phyloP scores from a whole-genome alignment of 2,329 filamentous ascomycete species.

The Xylaria sp. region DNA sequence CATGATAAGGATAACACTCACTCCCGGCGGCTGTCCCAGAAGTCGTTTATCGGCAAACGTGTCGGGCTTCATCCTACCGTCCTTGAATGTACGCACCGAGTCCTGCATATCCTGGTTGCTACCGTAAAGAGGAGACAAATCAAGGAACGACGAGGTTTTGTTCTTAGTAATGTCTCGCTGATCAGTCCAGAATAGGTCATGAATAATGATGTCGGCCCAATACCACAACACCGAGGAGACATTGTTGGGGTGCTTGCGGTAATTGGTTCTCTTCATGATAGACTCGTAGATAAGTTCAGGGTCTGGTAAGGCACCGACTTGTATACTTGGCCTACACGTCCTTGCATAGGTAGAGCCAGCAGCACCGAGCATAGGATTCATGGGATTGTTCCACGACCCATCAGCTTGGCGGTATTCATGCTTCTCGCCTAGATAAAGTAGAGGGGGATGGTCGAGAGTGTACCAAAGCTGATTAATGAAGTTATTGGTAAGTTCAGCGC shows the following conservation, averaged over 20 bases:
- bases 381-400: constrained; percentile 77
- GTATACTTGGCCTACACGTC: constrained; percentile 68
- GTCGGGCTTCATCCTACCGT: constrained; percentile 78
- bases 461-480: constrained; percentile 78
- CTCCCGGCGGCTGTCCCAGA: constrained; percentile 76
- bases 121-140: constrained; percentile 77
- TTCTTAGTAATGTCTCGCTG: constrained; percentile 64
- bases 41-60: constrained; percentile 76
- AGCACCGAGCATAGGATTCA: constrained; percentile 71
- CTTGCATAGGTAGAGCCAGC: constrained; percentile 75
- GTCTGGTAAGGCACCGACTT: constrained; percentile 74
- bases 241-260: constrained; percentile 73
- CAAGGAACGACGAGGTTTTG: constrained; percentile 74
- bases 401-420: constrained; percentile 75
- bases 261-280: constrained; percentile 65
- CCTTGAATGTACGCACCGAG: constrained; percentile 73
- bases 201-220: constrained; percentile 78
- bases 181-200: constrained; percentile 79
- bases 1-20: constrained; percentile 78
- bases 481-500: constrained; percentile 70
- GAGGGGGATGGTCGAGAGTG: constrained; percentile 76
- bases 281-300: constrained; percentile 70
- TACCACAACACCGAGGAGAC: constrained; percentile 78
- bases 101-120: constrained; percentile 74
- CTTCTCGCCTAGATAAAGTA: constrained; percentile 70